Evolutionary conservation across 257 asterid genomes (phyloP).

Genomic region (Plantago elongata): DNA sequence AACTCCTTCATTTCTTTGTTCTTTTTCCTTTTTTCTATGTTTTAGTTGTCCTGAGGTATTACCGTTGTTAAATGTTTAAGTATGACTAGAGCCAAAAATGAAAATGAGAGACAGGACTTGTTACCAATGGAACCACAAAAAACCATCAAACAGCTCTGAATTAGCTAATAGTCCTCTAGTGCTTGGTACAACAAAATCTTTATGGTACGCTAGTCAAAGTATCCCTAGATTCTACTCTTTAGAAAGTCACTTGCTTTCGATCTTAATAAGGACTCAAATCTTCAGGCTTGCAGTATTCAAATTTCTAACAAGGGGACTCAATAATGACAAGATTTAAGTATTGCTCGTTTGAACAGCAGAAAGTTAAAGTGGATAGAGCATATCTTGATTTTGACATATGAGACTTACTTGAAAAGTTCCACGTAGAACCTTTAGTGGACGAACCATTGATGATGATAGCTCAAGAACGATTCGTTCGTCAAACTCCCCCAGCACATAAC

Average conservation of each 20-base stretch:
- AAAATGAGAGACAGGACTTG: neutral
- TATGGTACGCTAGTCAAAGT: too few species aligned
- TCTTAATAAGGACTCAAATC: neutral
- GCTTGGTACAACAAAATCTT: too few species aligned
- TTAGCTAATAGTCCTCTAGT: too few species aligned
- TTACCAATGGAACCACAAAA: too few species aligned
- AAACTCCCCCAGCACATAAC: constrained; percentile 85
- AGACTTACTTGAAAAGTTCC: constrained; percentile 93
- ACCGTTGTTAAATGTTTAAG: neutral
- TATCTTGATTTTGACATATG: constrained; percentile 13
- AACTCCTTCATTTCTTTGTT: too few species aligned
- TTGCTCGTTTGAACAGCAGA: neutral
- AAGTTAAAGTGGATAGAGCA: neutral
- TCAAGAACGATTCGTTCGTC: constrained; percentile 92
- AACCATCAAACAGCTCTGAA: too few species aligned
- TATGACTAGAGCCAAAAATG: neutral
- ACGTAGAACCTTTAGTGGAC: constrained; percentile 74
- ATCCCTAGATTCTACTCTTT: neutral
- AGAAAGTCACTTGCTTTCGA: neutral
- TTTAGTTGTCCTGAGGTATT: neutral
- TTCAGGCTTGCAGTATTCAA: constrained; percentile 1
- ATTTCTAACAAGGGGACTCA: neutral
- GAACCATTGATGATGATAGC: constrained; percentile 90
- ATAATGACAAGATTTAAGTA: neutral
- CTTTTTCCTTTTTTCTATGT: too few species aligned